phyloP scores from a whole-genome alignment of 169 alveolate species.

The Cystoisospora suis region DNA sequence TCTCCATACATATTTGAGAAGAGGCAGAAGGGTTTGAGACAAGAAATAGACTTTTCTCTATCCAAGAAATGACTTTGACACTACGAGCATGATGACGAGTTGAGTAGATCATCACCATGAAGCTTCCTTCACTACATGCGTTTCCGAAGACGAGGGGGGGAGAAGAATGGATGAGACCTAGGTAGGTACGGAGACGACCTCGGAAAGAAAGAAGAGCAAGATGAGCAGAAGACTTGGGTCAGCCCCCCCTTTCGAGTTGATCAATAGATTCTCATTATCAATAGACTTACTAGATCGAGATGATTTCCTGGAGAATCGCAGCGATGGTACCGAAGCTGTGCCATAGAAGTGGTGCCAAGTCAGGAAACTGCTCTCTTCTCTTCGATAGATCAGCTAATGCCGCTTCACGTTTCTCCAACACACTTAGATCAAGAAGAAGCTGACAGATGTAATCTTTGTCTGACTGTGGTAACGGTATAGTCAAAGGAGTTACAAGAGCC shows the following conservation, averaged over 20 bases:
- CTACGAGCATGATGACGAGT: too few species aligned
- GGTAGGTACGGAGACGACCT: neutral
- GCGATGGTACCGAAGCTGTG: conserved; percentile 97
- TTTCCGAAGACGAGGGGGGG: too few species aligned
- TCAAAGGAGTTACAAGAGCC: neutral
- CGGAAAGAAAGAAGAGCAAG: neutral
- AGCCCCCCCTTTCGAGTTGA: too few species aligned
- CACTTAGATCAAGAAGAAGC: conserved; percentile 89
- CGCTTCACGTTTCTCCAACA: conserved; percentile 93
- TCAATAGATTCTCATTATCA: too few species aligned
- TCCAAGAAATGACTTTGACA: too few species aligned
- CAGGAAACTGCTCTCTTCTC: conserved; percentile 90
- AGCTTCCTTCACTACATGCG: too few species aligned
- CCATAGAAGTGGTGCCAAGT: conserved; percentile 98
- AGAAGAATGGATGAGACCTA: neutral
- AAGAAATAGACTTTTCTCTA: too few species aligned
- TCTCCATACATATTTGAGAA: too few species aligned
- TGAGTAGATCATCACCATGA: too few species aligned
- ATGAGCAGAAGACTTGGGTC: too few species aligned
- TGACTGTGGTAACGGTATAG: neutral
- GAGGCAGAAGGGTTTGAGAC: too few species aligned
- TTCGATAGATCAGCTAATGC: conserved; percentile 95
- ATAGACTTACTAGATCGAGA: conserved; percentile 39
- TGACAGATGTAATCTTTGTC: conserved; percentile 76
- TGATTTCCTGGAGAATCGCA: conserved; percentile 69